Conservation (phyloP, 805 yeast genomes). For the Wickerhamomyces hampshirensis region DNA sequence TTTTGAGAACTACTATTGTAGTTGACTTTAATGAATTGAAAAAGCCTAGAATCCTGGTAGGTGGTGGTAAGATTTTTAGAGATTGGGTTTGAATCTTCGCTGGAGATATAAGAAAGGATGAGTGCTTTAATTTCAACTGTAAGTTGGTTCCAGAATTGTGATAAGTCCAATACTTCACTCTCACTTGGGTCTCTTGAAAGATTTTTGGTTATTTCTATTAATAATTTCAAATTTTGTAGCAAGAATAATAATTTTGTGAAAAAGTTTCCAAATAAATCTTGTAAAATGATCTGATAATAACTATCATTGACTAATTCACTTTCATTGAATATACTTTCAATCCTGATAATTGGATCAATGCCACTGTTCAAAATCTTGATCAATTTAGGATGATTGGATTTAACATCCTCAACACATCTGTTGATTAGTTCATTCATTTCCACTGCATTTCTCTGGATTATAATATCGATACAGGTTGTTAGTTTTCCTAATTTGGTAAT, state of each 20-base stretch:
- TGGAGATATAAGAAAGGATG: conserved; percentile 19
- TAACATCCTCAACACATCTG: conserved; percentile 60
- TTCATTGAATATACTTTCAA: conserved; percentile 9
- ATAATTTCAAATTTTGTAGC: conserved; percentile 64
- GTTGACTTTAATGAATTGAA: conserved; percentile 34
- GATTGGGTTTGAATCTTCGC: conserved; percentile 7
- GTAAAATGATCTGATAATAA: conserved; percentile 48
- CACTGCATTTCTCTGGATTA: conserved; percentile 48
- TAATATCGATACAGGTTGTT: conserved; percentile 48
- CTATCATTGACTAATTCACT: conserved; percentile 32
- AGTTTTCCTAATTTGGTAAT: conserved; percentile 58
- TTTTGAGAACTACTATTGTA: conserved; percentile 31
- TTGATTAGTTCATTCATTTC: conserved; percentile 64
- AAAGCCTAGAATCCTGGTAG: no score
- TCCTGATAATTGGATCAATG: no score
- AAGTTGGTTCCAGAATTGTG: conserved; percentile 15
- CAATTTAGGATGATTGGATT: conserved; percentile 46
- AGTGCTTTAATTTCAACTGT: conserved; percentile 16
- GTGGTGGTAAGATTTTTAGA: conserved; percentile 7
- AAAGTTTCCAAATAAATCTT: conserved; percentile 68
- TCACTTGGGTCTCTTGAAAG: conserved; percentile 15
- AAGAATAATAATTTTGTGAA: conserved; percentile 59
- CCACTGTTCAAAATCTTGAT: conserved; percentile 29
- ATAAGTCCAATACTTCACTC: conserved; percentile 1
- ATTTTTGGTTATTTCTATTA: conserved; percentile 48